Conservation (phyloP, 2,329 filamentous ascomycete species). For the Atkinsonella hypoxylon region DNA sequence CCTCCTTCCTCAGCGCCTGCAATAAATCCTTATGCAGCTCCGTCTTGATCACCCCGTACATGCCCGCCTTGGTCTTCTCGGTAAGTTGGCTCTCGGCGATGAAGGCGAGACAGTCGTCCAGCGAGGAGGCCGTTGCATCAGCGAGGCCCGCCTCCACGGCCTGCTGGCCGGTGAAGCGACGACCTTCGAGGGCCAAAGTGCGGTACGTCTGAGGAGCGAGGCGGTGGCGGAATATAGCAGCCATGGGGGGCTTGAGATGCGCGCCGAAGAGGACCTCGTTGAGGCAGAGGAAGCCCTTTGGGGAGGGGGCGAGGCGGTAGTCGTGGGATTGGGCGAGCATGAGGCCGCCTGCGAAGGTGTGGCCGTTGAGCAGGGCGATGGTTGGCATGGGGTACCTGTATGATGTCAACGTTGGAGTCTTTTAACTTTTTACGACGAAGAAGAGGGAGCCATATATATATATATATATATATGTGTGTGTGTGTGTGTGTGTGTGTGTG, state of each 20-base stretch:
- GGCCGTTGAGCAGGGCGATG: constrained; percentile 65
- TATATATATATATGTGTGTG: too few relatives aligned
- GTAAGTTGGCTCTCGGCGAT: constrained; percentile 46
- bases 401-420: constrained; percentile 50
- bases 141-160: constrained; percentile 56
- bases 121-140: constrained; percentile 43
- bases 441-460: too few relatives aligned
- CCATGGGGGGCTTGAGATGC: constrained; percentile 63
- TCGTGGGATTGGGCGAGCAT: constrained; percentile 68
- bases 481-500: too few relatives aligned
- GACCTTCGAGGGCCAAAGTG: constrained; percentile 60
- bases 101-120: constrained; percentile 50
- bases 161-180: constrained; percentile 49
- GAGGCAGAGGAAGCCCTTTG: constrained; percentile 62
- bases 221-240: constrained; percentile 62
- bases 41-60: constrained; percentile 60
- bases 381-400: constrained; percentile 70
- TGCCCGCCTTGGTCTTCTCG: constrained; percentile 49
- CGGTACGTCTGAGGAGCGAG: constrained; percentile 44
- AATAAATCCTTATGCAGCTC: constrained; percentile 64
- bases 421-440: neutral
- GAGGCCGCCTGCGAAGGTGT: constrained; percentile 71
- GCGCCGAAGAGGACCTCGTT: constrained; percentile 76
- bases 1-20: constrained; percentile 40
- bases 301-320: constrained; percentile 65